Base-by-base conservation (phyloP, 768 basidiomycete genomes). In the Dioszegia crocea region DNA sequence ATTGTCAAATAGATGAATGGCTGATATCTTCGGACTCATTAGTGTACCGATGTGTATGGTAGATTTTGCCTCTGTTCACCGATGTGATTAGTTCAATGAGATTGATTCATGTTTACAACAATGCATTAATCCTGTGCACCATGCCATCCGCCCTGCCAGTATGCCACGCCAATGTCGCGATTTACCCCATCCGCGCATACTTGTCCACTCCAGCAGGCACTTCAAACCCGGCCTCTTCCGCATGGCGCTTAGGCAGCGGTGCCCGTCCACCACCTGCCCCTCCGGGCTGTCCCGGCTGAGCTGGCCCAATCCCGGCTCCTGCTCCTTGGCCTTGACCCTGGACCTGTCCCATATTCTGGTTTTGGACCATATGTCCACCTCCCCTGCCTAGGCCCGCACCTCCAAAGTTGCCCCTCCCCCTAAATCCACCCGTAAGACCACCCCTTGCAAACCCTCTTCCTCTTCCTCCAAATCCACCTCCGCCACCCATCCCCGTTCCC, bases 221-320 rank as follows among this genome's bases (percentile, higher is more conserved):
- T 23, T 48, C 56, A 24, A 57, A 26, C 27, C 56, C 56, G 12
- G 56, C 56, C 56, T 57, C 56, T 2, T 57, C 56, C 44, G 56
- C 56, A 26, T 47, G 44, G 4, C 56, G 16, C 24, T 57, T 57
- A 21, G 43, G 56, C 33, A 57, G 19, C 3, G 56, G 56, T 14
- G 43, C 44, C 31, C 56, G 33, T 1, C 56, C 56, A 11, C 44
- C 46, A 12, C 56, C 56, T 4, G 44, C 43, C 14, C 44, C 44
- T 23, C 11, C 16, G 2, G 29, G 27, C 47, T 9, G 47, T 30
- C 26, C 47, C 9, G 23, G n/a, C 21, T 17, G n/a, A 33, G 8
- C 33, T 33, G 33, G 6, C 33, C 33, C 33, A 33, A 33, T 33
- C 33, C 33, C 33, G 6, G 33, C n/a, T 33, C 33, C 33, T 6